These are phyloP conservation scores for Bromus sterilis DNA, from an alignment of 176 grass and related monocot species.

Conservation along the genomic window DNA sequence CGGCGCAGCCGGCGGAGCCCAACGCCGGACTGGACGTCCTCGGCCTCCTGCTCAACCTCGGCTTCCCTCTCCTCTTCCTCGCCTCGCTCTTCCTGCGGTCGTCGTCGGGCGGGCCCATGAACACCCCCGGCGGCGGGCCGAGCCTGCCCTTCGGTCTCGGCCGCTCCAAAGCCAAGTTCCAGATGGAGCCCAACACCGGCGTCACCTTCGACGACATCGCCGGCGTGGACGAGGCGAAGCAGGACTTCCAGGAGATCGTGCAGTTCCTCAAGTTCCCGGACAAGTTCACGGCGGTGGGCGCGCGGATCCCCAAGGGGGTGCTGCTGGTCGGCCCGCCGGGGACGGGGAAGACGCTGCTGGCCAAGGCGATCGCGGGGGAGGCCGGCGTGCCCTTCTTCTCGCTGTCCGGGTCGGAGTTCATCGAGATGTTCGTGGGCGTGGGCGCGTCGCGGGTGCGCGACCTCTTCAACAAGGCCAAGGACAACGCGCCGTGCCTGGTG, in stretches of 20 bases:
- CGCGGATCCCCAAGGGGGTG: slow-evolving; percentile 64
- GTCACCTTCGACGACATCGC: slow-evolving; percentile 80
- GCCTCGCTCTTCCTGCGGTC: slow-evolving; percentile 38
- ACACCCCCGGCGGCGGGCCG: slow-evolving; percentile 28
- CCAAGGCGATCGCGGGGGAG: slow-evolving; percentile 74
- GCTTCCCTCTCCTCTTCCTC: slow-evolving; percentile 61
- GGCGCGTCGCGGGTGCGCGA: slow-evolving; percentile 76
- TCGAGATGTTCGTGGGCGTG: slow-evolving; percentile 81
- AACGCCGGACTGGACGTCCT: slow-evolving; percentile 38
- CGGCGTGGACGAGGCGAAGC: slow-evolving; percentile 76
- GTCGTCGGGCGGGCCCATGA: neutral
- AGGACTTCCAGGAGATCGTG: slow-evolving; percentile 89
- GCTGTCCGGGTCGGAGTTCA: slow-evolving; percentile 77
- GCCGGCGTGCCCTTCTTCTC: slow-evolving; percentile 88
- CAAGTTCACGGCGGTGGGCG: slow-evolving; percentile 70
- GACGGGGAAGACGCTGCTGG: slow-evolving; percentile 76
- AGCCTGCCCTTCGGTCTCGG: slow-evolving; percentile 63
- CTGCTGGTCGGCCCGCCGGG: slow-evolving; percentile 55
- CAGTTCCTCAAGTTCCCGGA: slow-evolving; percentile 57
- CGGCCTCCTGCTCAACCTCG: slow-evolving; percentile 40
- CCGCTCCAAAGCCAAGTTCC: slow-evolving; percentile 72
- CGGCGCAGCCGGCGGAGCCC: slow-evolving; percentile 42
- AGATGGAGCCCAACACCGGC: slow-evolving; percentile 87
- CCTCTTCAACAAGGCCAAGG: slow-evolving; percentile 66
- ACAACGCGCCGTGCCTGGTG: slow-evolving; percentile 56